phyloP scores from a whole-genome alignment of 2,329 filamentous ascomycete genomes.

The Colletotrichum kahawae region DNA sequence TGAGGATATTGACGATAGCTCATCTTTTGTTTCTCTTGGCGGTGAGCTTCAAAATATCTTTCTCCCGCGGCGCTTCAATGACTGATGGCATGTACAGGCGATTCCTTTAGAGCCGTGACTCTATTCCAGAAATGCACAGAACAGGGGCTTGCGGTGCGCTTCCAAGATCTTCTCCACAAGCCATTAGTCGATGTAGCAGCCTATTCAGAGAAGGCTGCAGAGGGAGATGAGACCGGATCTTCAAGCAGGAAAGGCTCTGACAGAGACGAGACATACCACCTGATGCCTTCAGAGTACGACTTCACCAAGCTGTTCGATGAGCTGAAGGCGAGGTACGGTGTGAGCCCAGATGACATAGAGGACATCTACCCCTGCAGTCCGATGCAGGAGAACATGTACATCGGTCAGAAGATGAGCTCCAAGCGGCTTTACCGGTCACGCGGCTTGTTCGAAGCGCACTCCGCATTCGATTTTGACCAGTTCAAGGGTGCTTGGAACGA shows the following conservation, averaged over 20 bases:
- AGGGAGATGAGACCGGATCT: neutral
- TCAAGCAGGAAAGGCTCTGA: neutral
- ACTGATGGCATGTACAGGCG: neutral
- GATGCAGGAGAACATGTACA: slow-evolving; percentile 41
- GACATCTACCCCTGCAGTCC: slow-evolving; percentile 42
- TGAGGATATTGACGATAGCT: neutral
- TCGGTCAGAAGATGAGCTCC: slow-evolving; percentile 30
- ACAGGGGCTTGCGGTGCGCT: neutral
- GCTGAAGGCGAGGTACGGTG: neutral
- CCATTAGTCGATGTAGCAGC: neutral
- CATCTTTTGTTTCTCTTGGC: slow-evolving; percentile 5
- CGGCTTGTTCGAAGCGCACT: neutral
- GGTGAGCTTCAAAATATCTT: neutral
- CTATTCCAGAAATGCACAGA: slow-evolving; percentile 13
- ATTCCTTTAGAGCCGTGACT: slow-evolving; percentile 9
- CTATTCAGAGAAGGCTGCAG: neutral
- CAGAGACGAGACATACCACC: neutral
- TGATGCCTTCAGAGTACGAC: neutral
- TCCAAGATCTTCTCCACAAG: slow-evolving; percentile 7
- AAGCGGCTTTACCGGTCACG: slow-evolving; percentile 31
- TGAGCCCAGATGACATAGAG: slow-evolving; percentile 23
- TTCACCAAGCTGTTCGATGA: neutral
- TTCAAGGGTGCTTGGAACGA: slow-evolving; percentile 2
- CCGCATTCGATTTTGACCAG: neutral
- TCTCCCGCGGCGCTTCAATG: too few species aligned